Evolutionary conservation across 768 basidiomycete species (phyloP).

Genomic region (Galerina marginata): DNA sequence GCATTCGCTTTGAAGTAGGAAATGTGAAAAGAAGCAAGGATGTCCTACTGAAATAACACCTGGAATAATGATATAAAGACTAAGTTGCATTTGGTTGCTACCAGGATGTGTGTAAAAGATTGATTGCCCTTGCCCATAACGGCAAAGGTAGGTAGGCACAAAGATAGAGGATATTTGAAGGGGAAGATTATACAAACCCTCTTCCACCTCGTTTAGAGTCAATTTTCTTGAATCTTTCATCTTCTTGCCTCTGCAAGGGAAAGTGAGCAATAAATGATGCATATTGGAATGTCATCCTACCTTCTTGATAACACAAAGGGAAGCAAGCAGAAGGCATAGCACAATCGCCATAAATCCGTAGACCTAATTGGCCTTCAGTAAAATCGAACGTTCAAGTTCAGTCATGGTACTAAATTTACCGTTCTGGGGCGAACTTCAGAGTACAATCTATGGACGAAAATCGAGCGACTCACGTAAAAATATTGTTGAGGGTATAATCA

Average conservation of each 20-base stretch:
- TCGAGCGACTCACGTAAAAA: constrained; percentile 73
- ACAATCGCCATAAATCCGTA: constrained; percentile 89
- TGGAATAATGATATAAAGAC: no score
- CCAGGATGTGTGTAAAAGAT: background rate
- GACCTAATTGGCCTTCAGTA: constrained; percentile 41
- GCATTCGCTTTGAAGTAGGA: no score
- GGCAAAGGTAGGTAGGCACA: constrained; percentile 13
- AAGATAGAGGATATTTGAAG: constrained; percentile 18
- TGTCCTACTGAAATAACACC: no score
- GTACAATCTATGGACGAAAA: background rate
- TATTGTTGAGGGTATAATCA: constrained; percentile 76
- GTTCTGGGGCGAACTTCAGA: constrained; percentile 41
- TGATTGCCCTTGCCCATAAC: background rate
- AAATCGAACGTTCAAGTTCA: background rate
- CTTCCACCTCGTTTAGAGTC: constrained; percentile 87
- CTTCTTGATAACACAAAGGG: constrained; percentile 87
- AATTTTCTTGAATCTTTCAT: constrained; percentile 86
- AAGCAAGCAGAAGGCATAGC: constrained; percentile 74
- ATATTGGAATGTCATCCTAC: constrained; percentile 33
- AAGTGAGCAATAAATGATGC: background rate
- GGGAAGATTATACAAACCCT: constrained; percentile 70
- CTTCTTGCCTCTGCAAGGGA: constrained; percentile 66
- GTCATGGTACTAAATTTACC: constrained; percentile 32
- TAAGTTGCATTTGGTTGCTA: no score
- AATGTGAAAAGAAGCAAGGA: no score